Evolutionary conservation across 2,329 filamentous ascomycete species (phyloP).

Genomic region (Phymatotrichopsis omnivora): DNA sequence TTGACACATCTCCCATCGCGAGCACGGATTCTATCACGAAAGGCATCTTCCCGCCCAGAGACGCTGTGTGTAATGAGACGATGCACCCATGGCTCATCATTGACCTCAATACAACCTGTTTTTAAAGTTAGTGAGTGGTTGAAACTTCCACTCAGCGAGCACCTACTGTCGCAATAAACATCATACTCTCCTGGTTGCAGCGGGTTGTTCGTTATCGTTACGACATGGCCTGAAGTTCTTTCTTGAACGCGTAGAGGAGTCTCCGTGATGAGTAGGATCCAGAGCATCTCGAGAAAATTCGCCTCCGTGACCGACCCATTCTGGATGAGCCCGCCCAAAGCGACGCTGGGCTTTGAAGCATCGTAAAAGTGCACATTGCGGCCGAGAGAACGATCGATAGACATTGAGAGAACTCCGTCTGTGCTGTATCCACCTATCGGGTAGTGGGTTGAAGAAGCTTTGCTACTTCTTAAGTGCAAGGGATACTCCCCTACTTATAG

Average conservation of each 20-base stretch:
- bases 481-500: too few relatives aligned
- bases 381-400: too few relatives aligned
- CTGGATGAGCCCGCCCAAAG: slow-evolving; percentile 8
- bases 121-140: slow-evolving; percentile 4
- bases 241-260: slow-evolving; percentile 14
- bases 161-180: slow-evolving; percentile 11
- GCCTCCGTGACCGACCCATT: slow-evolving; percentile 17
- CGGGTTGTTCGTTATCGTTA: slow-evolving; percentile 5
- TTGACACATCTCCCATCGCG: slow-evolving; percentile 3
- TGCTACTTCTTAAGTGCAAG: too few relatives aligned
- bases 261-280: slow-evolving; percentile 10
- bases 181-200: slow-evolving; percentile 9
- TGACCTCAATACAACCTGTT: slow-evolving; percentile 9
- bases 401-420: too few relatives aligned
- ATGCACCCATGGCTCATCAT: slow-evolving; percentile 7
- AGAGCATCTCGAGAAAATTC: slow-evolving; percentile 17
- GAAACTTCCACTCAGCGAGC: slow-evolving; percentile 2
- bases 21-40: slow-evolving; percentile 5
- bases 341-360: slow-evolving; percentile 1
- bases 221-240: slow-evolving; percentile 13
- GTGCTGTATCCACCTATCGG: too few relatives aligned
- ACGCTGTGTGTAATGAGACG: slow-evolving; percentile 7
- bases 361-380: slow-evolving; percentile 12
- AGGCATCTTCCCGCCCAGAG: slow-evolving; percentile 7
- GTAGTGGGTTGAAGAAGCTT: too few relatives aligned